Evolutionary conservation across 179 eudicot species (phyloP).

Genomic region (Heliamphora pulchella): DNA sequence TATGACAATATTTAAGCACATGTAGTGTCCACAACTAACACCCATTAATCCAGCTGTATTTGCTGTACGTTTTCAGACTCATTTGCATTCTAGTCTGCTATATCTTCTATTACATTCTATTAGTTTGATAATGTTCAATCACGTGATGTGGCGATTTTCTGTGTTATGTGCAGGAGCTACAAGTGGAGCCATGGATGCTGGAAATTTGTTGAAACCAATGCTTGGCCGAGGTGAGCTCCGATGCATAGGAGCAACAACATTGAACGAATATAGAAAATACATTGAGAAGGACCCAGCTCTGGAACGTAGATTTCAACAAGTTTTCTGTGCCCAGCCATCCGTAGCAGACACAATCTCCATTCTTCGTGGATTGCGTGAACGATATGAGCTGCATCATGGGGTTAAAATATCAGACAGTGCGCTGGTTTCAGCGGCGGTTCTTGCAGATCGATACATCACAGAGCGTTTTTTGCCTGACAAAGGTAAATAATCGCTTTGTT

Average conservation of each 20-base stretch:
- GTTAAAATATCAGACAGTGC: constrained; percentile 97
- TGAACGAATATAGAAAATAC: constrained; percentile 83
- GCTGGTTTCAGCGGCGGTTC: constrained; percentile 84
- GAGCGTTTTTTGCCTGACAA: constrained; percentile 96
- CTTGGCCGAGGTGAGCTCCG: constrained; percentile 95
- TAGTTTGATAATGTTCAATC: not conserved
- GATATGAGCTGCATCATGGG: constrained; percentile 96
- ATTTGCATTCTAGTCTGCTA: not conserved
- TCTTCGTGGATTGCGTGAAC: constrained; percentile 91
- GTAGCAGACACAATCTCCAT: constrained; percentile 94
- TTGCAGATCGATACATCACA: constrained; percentile 89
- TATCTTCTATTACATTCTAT: not conserved
- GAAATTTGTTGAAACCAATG: constrained; percentile 88
- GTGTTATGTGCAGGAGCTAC: constrained; percentile 51
- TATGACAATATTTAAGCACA: not conserved
- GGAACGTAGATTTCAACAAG: constrained; percentile 97
- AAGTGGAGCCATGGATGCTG: constrained; percentile 95
- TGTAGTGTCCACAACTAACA: not conserved
- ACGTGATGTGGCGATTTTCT: constrained; percentile 4
- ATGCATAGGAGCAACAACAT: constrained; percentile 90
- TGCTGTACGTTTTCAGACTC: not conserved
- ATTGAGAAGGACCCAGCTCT: constrained; percentile 94
- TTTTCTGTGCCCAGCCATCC: constrained; percentile 79
- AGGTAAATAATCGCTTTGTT: constrained; percentile 36
- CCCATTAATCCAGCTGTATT: not conserved